A percentile compares a stretch with the other conserved stretches of the same genome.
Evolutionary conservation across 1,284 basidiomycete genomes (phyloP).

Genomic region (Tausonia pullulans): DNA sequence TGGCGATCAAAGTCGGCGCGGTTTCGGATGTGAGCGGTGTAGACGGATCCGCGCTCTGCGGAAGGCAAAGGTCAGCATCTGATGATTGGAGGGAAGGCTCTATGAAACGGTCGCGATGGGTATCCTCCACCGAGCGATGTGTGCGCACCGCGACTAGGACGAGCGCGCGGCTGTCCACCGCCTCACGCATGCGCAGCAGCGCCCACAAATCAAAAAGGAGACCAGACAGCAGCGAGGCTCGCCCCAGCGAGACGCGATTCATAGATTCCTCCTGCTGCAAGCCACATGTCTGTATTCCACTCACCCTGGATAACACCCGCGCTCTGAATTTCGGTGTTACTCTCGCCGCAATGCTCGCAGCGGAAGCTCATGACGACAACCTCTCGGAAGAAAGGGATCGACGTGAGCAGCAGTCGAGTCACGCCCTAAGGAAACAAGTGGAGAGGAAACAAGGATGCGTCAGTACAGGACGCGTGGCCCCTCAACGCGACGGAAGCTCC

Average conservation of each 20-base stretch:
- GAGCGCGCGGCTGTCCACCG: too few species aligned
- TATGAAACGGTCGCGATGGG: conserved; percentile 19
- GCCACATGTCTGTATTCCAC: conserved; percentile 23
- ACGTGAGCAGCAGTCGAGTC: conserved; percentile 85
- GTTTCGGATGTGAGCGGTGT: conserved; percentile 69
- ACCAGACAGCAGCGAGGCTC: not conserved
- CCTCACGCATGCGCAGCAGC: not conserved
- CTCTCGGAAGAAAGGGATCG: conserved; percentile 92
- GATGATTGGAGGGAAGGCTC: conserved; percentile 24
- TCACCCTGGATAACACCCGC: conserved; percentile 78
- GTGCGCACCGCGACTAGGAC: not conserved
- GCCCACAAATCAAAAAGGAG: too few species aligned
- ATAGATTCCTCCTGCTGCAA: not conserved
- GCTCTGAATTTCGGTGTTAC: conserved; percentile 91
- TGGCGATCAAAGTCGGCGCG: conserved; percentile 81
- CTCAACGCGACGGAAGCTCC: not conserved
- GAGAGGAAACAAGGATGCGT: conserved; percentile 22
- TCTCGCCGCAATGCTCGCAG: conserved; percentile 81
- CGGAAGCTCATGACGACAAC: conserved; percentile 93
- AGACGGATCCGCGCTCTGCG: conserved; percentile 41
- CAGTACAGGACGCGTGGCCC: not conserved
- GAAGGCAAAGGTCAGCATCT: not conserved
- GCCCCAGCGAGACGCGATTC: not conserved
- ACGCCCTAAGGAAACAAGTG: conserved; percentile 47
- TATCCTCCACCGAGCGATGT: not conserved